A percentile compares a stretch with the other conserved stretches of the same genome.
Conservation (phyloP, 371 early-diverging fungal genomes). For the Smittium culicis region DNA sequence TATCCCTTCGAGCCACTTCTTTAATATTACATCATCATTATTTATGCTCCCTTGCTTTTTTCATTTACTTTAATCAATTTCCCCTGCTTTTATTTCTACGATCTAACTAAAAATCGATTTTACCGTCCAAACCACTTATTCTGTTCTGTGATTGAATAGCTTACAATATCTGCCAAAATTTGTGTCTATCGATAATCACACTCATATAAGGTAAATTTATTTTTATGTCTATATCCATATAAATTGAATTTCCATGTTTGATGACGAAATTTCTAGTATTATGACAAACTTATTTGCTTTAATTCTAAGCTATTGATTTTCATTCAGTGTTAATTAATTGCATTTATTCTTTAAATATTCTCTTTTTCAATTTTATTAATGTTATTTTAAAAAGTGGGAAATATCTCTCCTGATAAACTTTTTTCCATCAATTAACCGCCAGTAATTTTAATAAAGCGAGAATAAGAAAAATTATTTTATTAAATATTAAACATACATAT, state of each 20-base stretch:
- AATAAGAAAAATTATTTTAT: too few relatives aligned
- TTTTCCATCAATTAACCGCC: too few relatives aligned
- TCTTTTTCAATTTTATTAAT: too few relatives aligned
- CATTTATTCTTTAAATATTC: too few relatives aligned
- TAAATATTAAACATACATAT: too few relatives aligned
- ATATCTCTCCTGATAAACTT: too few relatives aligned
- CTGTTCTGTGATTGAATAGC: neutral
- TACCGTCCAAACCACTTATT: neutral
- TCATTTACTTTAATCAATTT: neutral
- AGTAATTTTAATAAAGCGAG: too few relatives aligned
- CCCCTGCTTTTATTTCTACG: neutral
- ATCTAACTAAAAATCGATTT: neutral
- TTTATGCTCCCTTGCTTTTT: too few relatives aligned
- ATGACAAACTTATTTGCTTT: neutral
- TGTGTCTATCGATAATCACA: neutral
- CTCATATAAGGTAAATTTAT: neutral
- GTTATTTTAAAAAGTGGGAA: too few relatives aligned
- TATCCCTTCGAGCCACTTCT: too few relatives aligned
- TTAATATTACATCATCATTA: too few relatives aligned
- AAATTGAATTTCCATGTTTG: neutral
- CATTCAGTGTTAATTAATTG: neutral
- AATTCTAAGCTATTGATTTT: neutral
- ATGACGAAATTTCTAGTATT: conserved; percentile 2
- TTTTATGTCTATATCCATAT: neutral
- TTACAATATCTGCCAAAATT: too few relatives aligned